Base-by-base conservation (phyloP, 2,329 filamentous ascomycete species). In the Emergomyces africanus region DNA sequence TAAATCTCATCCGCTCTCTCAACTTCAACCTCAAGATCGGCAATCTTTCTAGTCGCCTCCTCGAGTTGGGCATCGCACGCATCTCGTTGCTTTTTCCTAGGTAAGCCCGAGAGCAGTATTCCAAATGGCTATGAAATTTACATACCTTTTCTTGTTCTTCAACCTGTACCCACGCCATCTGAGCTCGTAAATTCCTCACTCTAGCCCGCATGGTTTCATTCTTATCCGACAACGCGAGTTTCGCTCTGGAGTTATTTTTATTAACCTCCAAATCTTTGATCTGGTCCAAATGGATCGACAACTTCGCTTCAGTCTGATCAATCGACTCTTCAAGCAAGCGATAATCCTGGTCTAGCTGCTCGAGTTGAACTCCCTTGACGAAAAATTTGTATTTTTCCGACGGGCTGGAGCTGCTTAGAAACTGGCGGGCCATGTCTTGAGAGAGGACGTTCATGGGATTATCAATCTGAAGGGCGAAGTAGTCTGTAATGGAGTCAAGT, bases 391-490 rank as follows among this genome's bases (percentile, higher is more conserved):
- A 99, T 71, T 99, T 99, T 61, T 92, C 85, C 3, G 82, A 77
- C 0, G 90, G 83, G 2, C 84, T 88, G 14, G 94, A 92, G 41
- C 86, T 83, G 68, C 92, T 95, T 49, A 99, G 80, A 67, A 99
- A 99, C 60, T 95, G 88, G 12, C 94, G 85, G 12, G 94, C 94
- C 72, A 91, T 90, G 70, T 99, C 94, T 72, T 99, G 94, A 0
- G 91, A 96, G 20, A 99, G 79, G 6, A 97, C 88, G 61, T 95
- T 97, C 77, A 99, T 86, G 0, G 94, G 94, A 66, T 99, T 99
- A 69, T 97, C 92, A 60, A 99, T 90, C 71, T 97, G 92, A 48
- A 99, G 78, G 48, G 87, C 89, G 70, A 90, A 97, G 70, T 89
- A 95, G 71, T 99, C 94, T 48, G 90, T 86, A 54, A 99, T 92